phyloP scores from a whole-genome alignment of 208 protist genomes.

The Novymonas esmeraldas region DNA sequence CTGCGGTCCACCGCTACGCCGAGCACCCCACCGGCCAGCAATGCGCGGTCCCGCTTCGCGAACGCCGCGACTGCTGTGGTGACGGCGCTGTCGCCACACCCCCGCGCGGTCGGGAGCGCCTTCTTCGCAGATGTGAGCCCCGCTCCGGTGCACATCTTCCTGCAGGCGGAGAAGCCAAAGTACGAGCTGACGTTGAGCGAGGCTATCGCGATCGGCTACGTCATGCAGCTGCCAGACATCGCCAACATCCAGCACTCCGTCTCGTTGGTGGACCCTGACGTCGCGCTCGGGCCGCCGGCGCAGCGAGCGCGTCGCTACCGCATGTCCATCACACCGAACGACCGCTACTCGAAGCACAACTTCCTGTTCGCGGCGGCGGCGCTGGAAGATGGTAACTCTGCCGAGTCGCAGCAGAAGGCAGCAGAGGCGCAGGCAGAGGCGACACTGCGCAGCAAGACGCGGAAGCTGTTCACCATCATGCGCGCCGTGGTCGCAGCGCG shows the following conservation, averaged over 20 bases:
- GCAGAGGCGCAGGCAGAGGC: slow-evolving; percentile 19
- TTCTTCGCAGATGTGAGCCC: slow-evolving; percentile 10
- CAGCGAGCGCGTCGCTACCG: slow-evolving; percentile 64
- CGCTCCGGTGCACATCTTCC: slow-evolving; percentile 80
- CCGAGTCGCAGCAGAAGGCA: slow-evolving; percentile 38
- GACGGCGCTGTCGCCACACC: not conserved
- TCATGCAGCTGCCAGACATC: slow-evolving; percentile 78
- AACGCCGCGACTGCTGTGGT: not conserved
- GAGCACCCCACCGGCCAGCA: not conserved
- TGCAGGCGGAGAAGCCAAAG: slow-evolving; percentile 55
- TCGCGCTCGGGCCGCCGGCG: slow-evolving; percentile 68
- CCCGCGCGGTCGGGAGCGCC: not conserved
- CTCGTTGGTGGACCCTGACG: slow-evolving; percentile 79
- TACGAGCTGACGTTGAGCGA: slow-evolving; percentile 72
- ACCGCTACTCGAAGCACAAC: slow-evolving; percentile 73
- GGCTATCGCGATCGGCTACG: slow-evolving; percentile 74
- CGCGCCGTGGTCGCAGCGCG: slow-evolving; percentile 31
- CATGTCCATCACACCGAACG: slow-evolving; percentile 80
- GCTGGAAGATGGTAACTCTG: slow-evolving; percentile 48
- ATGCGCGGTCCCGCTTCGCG: not conserved
- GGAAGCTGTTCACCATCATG: slow-evolving; percentile 67
- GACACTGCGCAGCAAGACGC: slow-evolving; percentile 44
- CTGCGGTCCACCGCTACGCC: slow-evolving; percentile 10
- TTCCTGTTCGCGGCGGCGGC: slow-evolving; percentile 79
- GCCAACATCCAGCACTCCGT: slow-evolving; percentile 77